Evolutionary conservation across 2,329 filamentous ascomycete genomes (phyloP).

Genomic region (Beauveria brongniartii): DNA sequence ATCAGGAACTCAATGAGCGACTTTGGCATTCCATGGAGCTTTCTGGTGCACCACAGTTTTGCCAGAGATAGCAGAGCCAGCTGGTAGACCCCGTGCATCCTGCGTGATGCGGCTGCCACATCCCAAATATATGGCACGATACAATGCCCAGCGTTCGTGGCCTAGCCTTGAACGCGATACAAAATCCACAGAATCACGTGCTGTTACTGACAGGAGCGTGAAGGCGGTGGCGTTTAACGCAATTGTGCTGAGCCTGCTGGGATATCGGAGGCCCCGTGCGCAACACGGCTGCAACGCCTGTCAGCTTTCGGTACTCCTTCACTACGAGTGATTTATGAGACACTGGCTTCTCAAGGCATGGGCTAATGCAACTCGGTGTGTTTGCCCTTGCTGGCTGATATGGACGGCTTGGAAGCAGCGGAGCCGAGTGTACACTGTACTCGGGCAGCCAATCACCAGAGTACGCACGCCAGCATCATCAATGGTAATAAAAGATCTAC

Average conservation of each 20-base stretch:
- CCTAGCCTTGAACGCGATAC: neutral
- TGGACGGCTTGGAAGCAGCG: neutral
- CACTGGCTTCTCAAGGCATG: neutral
- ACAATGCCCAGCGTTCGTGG: neutral
- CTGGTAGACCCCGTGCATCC: neutral
- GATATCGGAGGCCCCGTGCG: neutral
- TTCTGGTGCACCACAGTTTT: neutral
- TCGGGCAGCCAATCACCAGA: neutral
- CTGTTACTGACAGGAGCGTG: neutral
- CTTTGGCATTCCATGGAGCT: neutral
- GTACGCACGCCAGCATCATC: too few species aligned
- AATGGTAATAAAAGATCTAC: neutral
- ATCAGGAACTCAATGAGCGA: neutral
- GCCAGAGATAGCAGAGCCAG: neutral
- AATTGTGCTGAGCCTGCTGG: neutral
- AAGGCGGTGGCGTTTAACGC: neutral
- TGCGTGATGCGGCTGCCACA: neutral
- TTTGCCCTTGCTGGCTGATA: neutral
- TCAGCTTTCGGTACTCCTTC: neutral
- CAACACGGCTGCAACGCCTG: neutral
- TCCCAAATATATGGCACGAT: too few species aligned
- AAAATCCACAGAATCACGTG: neutral
- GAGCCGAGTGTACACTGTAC: neutral
- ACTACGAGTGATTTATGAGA: neutral
- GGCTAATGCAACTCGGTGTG: neutral